Evolutionary conservation across 805 yeast species (phyloP).

Genomic region (Starmerella potacharoeniae): DNA sequence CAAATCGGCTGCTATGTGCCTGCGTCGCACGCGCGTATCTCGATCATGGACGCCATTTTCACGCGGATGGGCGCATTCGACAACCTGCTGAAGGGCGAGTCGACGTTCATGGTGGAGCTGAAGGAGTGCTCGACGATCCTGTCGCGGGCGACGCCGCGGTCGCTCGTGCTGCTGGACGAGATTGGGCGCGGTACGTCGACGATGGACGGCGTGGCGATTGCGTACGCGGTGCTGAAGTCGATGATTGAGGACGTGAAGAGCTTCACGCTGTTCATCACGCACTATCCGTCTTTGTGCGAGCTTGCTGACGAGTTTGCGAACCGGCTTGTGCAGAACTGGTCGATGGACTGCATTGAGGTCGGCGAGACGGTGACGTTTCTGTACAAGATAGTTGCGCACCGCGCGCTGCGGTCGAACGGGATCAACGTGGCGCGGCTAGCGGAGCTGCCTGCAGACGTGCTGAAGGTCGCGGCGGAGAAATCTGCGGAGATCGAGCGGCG

Average conservation of each 20-base stretch:
- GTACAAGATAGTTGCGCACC: conserved; percentile 41
- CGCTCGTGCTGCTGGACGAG: conserved; percentile 60
- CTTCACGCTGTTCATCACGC: conserved; percentile 69
- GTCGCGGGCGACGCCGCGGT: conserved; percentile 38
- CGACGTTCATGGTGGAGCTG: conserved; percentile 75
- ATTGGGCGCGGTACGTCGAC: conserved; percentile 69
- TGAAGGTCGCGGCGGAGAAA: conserved; percentile 23
- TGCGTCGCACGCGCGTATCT: conserved; percentile 46
- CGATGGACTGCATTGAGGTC: conserved; percentile 53
- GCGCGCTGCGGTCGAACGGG: conserved; percentile 61
- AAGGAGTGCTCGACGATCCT: conserved; percentile 52
- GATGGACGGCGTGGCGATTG: conserved; percentile 71
- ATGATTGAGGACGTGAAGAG: conserved; percentile 39
- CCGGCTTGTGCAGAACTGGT: conserved; percentile 43
- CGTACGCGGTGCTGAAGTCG: conserved; percentile 57
- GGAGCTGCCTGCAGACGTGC: conserved; percentile 32
- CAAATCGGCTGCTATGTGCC: conserved; percentile 73
- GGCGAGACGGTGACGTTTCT: conserved; percentile 37
- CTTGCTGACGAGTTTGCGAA: conserved; percentile 33
- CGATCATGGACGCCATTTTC: conserved; percentile 50
- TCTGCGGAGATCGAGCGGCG: conserved; percentile 9
- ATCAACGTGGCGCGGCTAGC: conserved; percentile 76
- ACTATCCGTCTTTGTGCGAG: conserved; percentile 55
- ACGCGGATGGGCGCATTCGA: conserved; percentile 73
- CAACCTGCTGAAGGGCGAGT: conserved; percentile 58